Evolutionary conservation across 129 eudicot species (phyloP), one percentile per base, ranked within the genome.

Genomic region (Heracleum sosnowskyi): DNA sequence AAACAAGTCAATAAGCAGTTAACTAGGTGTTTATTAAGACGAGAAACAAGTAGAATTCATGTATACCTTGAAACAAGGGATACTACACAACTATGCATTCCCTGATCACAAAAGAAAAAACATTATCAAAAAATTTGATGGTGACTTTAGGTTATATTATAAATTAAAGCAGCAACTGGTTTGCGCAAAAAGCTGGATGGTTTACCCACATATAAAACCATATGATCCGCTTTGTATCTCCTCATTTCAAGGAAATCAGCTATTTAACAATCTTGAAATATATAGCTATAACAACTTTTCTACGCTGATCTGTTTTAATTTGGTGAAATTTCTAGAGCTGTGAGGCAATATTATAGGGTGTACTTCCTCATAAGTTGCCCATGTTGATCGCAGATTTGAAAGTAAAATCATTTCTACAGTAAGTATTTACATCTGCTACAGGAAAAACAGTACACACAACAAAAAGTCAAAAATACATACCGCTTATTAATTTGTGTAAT

Each of bases 21-120:
- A 80, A 64, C 42, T 53, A 62, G 60, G 72, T 45, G 77, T 60
- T 34, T 39, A 22, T 66, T 37, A 74, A 76, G 36, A 24, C 74
- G 33, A 16, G 34, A 66, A 8, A 76, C 28, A 57, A 74, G 49
- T 60, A 73, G 40, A 63, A 83, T 83, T 42, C 82, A 57, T 42
- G 18, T 75, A 4, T 90, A 94, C 98, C 98, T 94, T 77, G 76
- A 84, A 7, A 88, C 35, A 55, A 91, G 83, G 74, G 92, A 82
- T 15, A 87, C 83, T 76, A 94, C 80, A 70, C 91, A 89, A 86
- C 73, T 84, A 88, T 93, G 97, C 90, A 93, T 89, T 81, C 97
- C 98, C 98, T 93, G 93, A 79, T 77, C 77, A 85, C 17, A 70
- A 62, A 80, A 78, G 44, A 63, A 62, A 41, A 47, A 17, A 29